These are phyloP conservation scores for Myxozyma geophila DNA, from an alignment of 805 yeast genomes.

Conservation along the genomic window DNA sequence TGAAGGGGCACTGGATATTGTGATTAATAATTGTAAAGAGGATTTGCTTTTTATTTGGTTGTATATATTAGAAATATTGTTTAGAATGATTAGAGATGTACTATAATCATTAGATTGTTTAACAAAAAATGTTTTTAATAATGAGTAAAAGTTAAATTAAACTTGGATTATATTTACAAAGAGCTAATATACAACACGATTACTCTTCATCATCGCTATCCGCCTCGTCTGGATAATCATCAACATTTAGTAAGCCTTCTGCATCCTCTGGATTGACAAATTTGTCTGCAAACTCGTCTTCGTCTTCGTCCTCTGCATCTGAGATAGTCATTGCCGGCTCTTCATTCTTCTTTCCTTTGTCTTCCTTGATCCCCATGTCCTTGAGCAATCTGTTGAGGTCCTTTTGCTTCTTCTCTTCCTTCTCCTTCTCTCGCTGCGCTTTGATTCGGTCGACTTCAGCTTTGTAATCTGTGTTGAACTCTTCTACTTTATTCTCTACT, in stretches of 20 bases:
- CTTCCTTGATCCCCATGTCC: slow-evolving; percentile 73
- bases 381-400: slow-evolving; percentile 76
- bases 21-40: background rate
- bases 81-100: background rate
- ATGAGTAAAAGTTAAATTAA: background rate
- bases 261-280: slow-evolving; percentile 47
- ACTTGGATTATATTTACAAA: background rate
- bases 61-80: background rate
- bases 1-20: too few relatives aligned
- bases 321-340: slow-evolving; percentile 61
- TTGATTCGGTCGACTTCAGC: slow-evolving; percentile 83
- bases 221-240: slow-evolving; percentile 31
- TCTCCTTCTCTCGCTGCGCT: slow-evolving; percentile 75
- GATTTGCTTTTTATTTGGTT: background rate
- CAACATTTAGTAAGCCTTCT: slow-evolving; percentile 42
- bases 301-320: slow-evolving; percentile 61
- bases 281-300: slow-evolving; percentile 42
- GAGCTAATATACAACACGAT: background rate
- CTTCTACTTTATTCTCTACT: slow-evolving; percentile 84
- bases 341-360: slow-evolving; percentile 60
- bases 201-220: slow-evolving; percentile 12
- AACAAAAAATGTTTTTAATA: background rate
- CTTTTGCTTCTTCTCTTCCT: slow-evolving; percentile 69
- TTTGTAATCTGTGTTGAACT: slow-evolving; percentile 79
- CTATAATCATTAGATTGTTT: background rate